Percentiles rank a stretch among this genome's conserved stretches.
phyloP scores from a whole-genome alignment of 2,329 filamentous ascomycete species.

The Fusarium begoniae region DNA sequence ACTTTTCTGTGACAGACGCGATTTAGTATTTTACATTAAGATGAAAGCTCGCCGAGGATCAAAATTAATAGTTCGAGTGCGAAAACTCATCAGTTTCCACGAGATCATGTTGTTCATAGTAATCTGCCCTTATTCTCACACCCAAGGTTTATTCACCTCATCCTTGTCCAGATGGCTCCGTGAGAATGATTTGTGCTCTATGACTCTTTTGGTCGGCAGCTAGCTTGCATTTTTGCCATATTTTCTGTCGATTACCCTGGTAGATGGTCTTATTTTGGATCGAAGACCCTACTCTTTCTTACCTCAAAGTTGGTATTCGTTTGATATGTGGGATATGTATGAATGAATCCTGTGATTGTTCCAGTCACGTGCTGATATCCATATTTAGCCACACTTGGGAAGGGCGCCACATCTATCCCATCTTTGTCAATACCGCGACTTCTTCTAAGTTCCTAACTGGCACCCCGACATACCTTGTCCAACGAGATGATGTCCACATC shows the following conservation, averaged over 20 bases:
- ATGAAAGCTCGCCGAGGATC: conserved; percentile 7
- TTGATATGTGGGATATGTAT: neutral
- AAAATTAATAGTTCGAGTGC: conserved; percentile 18
- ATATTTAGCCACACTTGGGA: neutral
- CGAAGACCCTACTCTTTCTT: neutral
- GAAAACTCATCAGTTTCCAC: conserved; percentile 9
- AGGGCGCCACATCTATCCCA: neutral
- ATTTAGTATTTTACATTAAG: neutral
- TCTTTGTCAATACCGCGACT: neutral
- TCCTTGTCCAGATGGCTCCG: neutral
- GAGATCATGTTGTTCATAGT: conserved; percentile 27
- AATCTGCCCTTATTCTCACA: conserved; percentile 13
- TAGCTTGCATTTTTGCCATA: neutral
- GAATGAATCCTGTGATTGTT: too few relatives aligned
- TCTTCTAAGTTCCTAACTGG: neutral
- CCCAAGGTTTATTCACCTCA: neutral
- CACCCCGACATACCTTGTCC: neutral
- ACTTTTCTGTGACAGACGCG: conserved; percentile 6
- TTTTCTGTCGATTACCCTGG: neutral
- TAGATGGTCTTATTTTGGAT: neutral
- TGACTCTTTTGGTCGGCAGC: neutral
- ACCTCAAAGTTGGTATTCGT: neutral
- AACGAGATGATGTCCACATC: neutral
- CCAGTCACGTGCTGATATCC: neutral
- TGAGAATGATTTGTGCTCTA: neutral